Conservation (phyloP, 164 flowering plant species). For the Tinospora cordifolia region DNA sequence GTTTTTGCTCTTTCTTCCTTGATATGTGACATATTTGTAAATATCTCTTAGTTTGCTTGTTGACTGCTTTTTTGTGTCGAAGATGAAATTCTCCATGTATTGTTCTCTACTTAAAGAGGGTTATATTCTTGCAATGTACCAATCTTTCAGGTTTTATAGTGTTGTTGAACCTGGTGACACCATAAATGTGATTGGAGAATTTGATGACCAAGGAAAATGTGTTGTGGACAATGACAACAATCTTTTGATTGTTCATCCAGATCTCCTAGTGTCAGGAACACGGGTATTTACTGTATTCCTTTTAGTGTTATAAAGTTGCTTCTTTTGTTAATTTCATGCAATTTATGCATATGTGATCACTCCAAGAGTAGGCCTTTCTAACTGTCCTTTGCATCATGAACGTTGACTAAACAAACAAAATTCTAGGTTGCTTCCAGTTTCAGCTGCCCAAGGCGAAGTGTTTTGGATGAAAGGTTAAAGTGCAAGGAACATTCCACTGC, state of each 20-base stretch:
- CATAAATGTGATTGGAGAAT: conserved; percentile 78
- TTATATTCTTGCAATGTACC: conserved; percentile 9
- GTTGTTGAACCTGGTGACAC: conserved; percentile 87
- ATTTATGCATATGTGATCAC: background rate
- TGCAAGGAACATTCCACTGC: conserved; percentile 54
- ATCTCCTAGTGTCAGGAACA: conserved; percentile 77
- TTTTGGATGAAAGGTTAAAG: conserved; percentile 87
- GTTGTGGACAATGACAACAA: conserved; percentile 52
- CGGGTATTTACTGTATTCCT: conserved; percentile 46
- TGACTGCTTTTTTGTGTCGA: too few species aligned
- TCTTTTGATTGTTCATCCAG: conserved; percentile 78
- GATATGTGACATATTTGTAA: too few species aligned
- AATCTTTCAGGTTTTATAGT: conserved; percentile 56
- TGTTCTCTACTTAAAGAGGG: background rate
- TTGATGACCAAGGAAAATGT: conserved; percentile 71
- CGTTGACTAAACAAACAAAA: conserved; percentile 3
- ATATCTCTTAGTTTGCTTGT: too few species aligned
- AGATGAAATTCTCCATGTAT: background rate
- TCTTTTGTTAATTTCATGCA: background rate
- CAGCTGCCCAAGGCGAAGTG: conserved; percentile 71
- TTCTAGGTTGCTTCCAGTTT: conserved; percentile 86
- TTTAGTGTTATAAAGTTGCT: background rate
- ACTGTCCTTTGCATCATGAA: conserved; percentile 5
- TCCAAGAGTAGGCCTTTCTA: background rate
- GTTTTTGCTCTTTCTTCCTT: too few species aligned